Base-by-base conservation (phyloP, 257 asterid species). In the Ehretia macrophylla region DNA sequence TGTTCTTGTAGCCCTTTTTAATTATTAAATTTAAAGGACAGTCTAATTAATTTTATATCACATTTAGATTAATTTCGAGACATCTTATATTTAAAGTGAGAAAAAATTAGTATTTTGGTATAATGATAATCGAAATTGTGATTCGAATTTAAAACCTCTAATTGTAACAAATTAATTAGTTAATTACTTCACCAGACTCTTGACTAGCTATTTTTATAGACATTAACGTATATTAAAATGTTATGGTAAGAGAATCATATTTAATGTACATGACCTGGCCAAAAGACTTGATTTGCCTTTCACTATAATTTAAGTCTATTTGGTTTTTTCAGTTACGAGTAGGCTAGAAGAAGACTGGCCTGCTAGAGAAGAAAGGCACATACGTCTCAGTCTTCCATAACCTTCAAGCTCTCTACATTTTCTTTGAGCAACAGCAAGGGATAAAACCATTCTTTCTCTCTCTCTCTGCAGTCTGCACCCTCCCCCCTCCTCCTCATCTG, bases 351-450 rank as follows among this genome's bases (percentile, higher is more conserved):
- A 46, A 54, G 65, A 38, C 55, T 22, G 37, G 5, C 56, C 79
- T 72, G 81, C 73, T 70, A 37, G 45, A 67, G 75, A 83, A 81
- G 88, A 65, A 81, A 81, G 52, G 92, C 77, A 80, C 73, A 65
- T 19, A 37, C 50, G 58, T 55, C 22, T 11, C 53, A 18, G 17
- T 55, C 60, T 22, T 49, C 63, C 10, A 48, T 23, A 32, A 14
- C 53, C 59, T 40, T 46, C 60, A 45, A 64, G 10, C 55, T 18
- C 61, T 18, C 61, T 53, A 50, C 60, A 50, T 68, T 71, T 66
- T 68, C 84, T 77, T 81, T 80, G 27, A 42, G 23, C 62, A 49
- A 45, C 73, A 81, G 85, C 74, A 71, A 82, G 72, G 78, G 66
- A 84, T 69, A 77, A 53, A 32, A 32, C 0, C 50, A 47, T 18